Evolutionary conservation across 1,139 yeast genomes (phyloP).

Genomic region (Suhomyces panamericanus): DNA sequence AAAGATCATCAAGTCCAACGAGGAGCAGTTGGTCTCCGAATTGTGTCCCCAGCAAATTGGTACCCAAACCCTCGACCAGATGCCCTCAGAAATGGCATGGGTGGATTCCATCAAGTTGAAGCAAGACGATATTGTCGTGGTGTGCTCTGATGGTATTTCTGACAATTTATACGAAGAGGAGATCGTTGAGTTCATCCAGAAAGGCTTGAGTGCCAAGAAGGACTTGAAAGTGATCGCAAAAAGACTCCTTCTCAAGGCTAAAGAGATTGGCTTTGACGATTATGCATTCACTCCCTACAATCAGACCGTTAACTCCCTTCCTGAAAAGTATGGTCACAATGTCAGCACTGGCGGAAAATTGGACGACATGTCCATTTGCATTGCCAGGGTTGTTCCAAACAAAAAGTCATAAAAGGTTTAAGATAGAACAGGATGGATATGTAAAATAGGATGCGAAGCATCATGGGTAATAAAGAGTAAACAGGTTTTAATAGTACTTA

Average conservation of each 20-base stretch:
- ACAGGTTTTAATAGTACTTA: background rate
- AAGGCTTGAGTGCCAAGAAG: constrained; percentile 28
- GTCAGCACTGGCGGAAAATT: constrained; percentile 53
- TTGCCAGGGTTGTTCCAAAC: constrained; percentile 40
- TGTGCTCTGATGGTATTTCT: constrained; percentile 57
- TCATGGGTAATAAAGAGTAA: background rate
- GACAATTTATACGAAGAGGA: constrained; percentile 55
- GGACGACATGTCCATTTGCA: constrained; percentile 56
- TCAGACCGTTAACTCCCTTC: constrained; percentile 50
- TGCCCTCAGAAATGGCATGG: constrained; percentile 55
- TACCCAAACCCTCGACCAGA: constrained; percentile 44
- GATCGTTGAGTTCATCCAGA: constrained; percentile 39
- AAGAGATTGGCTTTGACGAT: constrained; percentile 55
- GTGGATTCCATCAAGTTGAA: constrained; percentile 42
- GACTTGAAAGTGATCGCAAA: constrained; percentile 42
- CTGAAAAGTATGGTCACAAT: constrained; percentile 33
- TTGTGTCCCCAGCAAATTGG: constrained; percentile 61
- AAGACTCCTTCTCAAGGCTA: constrained; percentile 43
- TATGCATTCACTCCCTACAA: constrained; percentile 57
- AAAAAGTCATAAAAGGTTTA: constrained; percentile 1
- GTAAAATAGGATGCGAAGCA: background rate
- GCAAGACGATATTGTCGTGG: constrained; percentile 44
- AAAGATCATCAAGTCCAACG: constrained; percentile 44
- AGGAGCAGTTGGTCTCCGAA: constrained; percentile 48
- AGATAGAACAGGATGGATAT: constrained; percentile 1